Base-by-base conservation (phyloP, 176 grass and related monocot species). In the Carex littledalei region DNA sequence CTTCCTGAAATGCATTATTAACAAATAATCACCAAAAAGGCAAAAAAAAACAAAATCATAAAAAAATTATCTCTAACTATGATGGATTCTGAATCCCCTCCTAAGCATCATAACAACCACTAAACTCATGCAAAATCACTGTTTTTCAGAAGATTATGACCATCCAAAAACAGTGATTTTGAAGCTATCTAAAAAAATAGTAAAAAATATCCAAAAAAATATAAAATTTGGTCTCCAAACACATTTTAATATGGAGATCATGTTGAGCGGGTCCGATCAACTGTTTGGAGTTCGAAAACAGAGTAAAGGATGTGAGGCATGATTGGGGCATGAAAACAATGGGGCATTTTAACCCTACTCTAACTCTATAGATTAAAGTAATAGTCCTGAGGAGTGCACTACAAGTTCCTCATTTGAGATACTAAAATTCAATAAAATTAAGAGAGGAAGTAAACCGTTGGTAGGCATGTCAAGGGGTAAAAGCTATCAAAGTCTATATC, bases 1-100 rank as follows among this genome's bases (percentile, higher is more conserved):
- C 80, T 83, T 67, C 60, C 80, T 83, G 56, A 65, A 77, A 77
- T 77, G 73, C 73, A 77, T 11, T 77, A 55, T 77, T 29, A 14
- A 55, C 5, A 53, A 55, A 77, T 77, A 55, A 77, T 55, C 47
- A 55, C 49, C 73, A 67, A 49, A 62, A 57, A 57, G 24, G 35
- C 78, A 34, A 65, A 62, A 32, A 81, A 20, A 81, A 60, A 41
- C 8, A 81, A 41, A 81, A 62, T 63, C 8, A 39, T 22, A 81
- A 20, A 39, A 62, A 76, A 76, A 31, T 1, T 16, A 76, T 53
- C 12, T 76, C 72, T 54, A 54, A 54, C 45, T 52, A 52, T 16
- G 7, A 17, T 77, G 12, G 12, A 55, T 54, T 77, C 20, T 32
- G 1, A 12, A 12, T 31, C 17, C 73, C 49, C 45, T 31, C 20